phyloP scores from a whole-genome alignment of 2,329 filamentous ascomycete species.

The Ambrosiella xylebori region DNA sequence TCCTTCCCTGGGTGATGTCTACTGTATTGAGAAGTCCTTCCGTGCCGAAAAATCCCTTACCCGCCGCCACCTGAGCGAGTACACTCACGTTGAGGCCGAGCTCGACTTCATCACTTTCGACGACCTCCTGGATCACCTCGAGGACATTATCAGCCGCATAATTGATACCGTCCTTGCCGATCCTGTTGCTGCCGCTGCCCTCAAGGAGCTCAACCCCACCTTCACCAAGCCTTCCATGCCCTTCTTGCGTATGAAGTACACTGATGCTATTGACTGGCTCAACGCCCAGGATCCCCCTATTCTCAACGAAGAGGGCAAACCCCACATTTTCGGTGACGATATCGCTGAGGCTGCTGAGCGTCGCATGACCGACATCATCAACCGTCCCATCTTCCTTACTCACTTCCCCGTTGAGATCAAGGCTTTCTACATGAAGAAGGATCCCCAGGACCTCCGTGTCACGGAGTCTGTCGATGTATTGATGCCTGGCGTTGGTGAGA shows the following conservation, averaged over 20 bases:
- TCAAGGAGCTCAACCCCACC: slow-evolving; percentile 79
- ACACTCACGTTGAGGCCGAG: slow-evolving; percentile 92
- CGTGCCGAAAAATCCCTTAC: slow-evolving; percentile 93
- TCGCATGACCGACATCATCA: slow-evolving; percentile 92
- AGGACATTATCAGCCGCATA: slow-evolving; percentile 72
- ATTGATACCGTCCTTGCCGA: slow-evolving; percentile 63
- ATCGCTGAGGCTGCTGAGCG: slow-evolving; percentile 96
- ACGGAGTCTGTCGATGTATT: slow-evolving; percentile 79
- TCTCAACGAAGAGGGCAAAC: slow-evolving; percentile 77
- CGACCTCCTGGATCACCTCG: slow-evolving; percentile 73
- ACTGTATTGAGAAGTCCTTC: slow-evolving; percentile 98
- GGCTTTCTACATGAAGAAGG: slow-evolving; percentile 97
- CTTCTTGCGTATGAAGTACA: slow-evolving; percentile 89
- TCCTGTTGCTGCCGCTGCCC: slow-evolving; percentile 49
- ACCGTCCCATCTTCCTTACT: slow-evolving; percentile 85
- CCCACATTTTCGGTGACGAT: slow-evolving; percentile 86
- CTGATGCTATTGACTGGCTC: slow-evolving; percentile 88
- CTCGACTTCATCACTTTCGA: slow-evolving; percentile 90
- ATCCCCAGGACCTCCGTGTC: slow-evolving; percentile 57
- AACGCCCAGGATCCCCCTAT: slow-evolving; percentile 64
- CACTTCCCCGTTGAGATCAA: slow-evolving; percentile 98
- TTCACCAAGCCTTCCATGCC: slow-evolving; percentile 70
- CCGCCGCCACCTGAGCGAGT: slow-evolving; percentile 84
- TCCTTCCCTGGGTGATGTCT: slow-evolving; percentile 81
- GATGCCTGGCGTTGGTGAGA: slow-evolving; percentile 92